Base-by-base conservation (phyloP, 768 basidiomycete genomes). In the Leucocoprinus leucothites region DNA sequence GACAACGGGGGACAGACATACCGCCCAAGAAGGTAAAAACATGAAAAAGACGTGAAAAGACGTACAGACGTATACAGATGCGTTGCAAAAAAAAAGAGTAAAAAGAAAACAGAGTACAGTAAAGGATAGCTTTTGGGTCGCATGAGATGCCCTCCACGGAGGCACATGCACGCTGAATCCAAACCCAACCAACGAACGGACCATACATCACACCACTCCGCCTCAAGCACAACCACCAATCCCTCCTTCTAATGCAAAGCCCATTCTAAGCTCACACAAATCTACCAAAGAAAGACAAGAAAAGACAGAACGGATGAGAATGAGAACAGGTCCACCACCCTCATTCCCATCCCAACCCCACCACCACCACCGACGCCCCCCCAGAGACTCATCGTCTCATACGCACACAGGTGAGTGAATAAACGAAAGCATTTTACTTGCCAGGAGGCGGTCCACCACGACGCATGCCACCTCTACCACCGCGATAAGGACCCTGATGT, bases 391-490 rank as follows among this genome's bases (percentile, higher is more conserved):
- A n/a, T n/a, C n/a, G n/a, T n/a, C 31, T 34, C 31, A 34, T 34
- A 34, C 31, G 13, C n/a, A n/a, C n/a, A 34, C 31, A 13, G 13
- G 31, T 13, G 31, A 34, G 31, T 34, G 16, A 47, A 3, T 26
- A 11, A 14, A 9, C 45, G 26, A 18, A 47, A 9, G 9, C 9
- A 14, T 25, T 48, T 42, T 48, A 55, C 28, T 55, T 55, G 24
- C 53, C 57, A 60, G 52, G 49, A 31, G 61, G 59, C 18, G 62
- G 61, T 31, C 60, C 65, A 50, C 64, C 67, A n/a, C 68, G 62
- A 47, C 38, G 38, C 38, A 38, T 38, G 5, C 66, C 65, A 25
- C 69, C 69, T 19, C 71, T 59, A 24, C 69, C 66, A 54, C 65
- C 64, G 24, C 69, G 64, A 31, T 68, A 64, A 44, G 62, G 56